Evolutionary conservation across 371 early-diverging fungal genomes (phyloP), one percentile per base, ranked within the genome.

Genomic region (Circinella minor): DNA sequence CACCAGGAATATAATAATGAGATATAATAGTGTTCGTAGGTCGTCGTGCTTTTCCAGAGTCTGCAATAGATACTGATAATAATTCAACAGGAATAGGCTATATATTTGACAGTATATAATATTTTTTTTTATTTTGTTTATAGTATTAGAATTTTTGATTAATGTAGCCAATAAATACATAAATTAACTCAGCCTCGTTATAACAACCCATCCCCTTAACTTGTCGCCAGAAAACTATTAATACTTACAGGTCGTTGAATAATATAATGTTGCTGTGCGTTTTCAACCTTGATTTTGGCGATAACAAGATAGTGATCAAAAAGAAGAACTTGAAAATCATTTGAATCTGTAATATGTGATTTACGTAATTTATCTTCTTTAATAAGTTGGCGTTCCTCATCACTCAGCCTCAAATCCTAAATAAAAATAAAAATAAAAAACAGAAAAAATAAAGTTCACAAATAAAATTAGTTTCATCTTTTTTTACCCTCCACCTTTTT

Each of bases 271-370:
- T 77, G 76, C 11, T 72, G 55, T 43, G 69, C 70, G 57, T 76
- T 63, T 38, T 73, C 67, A 39, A 69, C 64, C 15, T 75, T 76
- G 39, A 88, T 84, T 74, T 91, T 92, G 65, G 94, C 88, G 76
- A 96, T 77, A 15, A 96, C 77, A 17, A 98, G 79, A 55, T 87
- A 85, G 79, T 98, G 94, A 74, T 98, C 98, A 65, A 98, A 92
- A 59, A 96, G 75, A 71, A 95, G 92, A 20, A 96, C 88, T 65
- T 86, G 85, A 4, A 95, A 74, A 36, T 92, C 91, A 0, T 88
- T 79, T 15, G 83, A 78, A 43, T 91, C 92, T 6, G 7, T 14
- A 15, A 86, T 73, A 77, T 67, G 61, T 48, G 88, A 76, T 70
- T 88, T 87, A 48, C 89, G 80, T 55, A 90, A 90, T 70, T 96